Conservation (phyloP, 768 basidiomycete species). For the Chiua virens region DNA sequence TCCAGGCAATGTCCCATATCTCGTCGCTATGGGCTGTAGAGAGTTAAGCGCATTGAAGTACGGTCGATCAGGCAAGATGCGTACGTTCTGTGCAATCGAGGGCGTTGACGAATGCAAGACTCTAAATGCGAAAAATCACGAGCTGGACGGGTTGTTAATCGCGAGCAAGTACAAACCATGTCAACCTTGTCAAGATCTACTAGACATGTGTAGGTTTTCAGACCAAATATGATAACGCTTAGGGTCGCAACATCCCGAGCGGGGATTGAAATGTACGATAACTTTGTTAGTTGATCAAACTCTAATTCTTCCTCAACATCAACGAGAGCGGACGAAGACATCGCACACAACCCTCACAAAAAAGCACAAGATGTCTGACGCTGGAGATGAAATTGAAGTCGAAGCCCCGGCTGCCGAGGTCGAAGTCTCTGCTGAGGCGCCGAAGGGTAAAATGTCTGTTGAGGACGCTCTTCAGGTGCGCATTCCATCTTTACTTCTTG, state of each 20-base stretch:
- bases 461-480: slow-evolving; percentile 90
- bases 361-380: slow-evolving; percentile 83
- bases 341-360: slow-evolving; percentile 32
- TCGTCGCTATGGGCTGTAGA: slow-evolving; percentile 72
- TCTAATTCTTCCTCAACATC: slow-evolving; percentile 69
- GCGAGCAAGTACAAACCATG: slow-evolving; percentile 30
- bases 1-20: slow-evolving; percentile 79
- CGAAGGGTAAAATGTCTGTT: slow-evolving; percentile 93
- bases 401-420: slow-evolving; percentile 64
- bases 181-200: not conserved
- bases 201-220: no score
- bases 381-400: slow-evolving; percentile 91
- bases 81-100: slow-evolving; percentile 79
- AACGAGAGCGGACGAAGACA: slow-evolving; percentile 97
- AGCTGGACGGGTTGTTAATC: not conserved
- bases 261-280: slow-evolving; percentile 46
- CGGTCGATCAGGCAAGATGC: slow-evolving; percentile 18
- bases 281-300: slow-evolving; percentile 39
- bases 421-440: slow-evolving; percentile 84
- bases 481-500: not conserved
- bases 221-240: not conserved
- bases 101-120: slow-evolving; percentile 70
- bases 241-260: slow-evolving; percentile 49
- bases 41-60: slow-evolving; percentile 2
- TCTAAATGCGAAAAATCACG: slow-evolving; percentile 37